These are phyloP conservation scores for Fusarium robinianum DNA, from an alignment of 2,329 filamentous ascomycete genomes.

Conservation along the genomic window DNA sequence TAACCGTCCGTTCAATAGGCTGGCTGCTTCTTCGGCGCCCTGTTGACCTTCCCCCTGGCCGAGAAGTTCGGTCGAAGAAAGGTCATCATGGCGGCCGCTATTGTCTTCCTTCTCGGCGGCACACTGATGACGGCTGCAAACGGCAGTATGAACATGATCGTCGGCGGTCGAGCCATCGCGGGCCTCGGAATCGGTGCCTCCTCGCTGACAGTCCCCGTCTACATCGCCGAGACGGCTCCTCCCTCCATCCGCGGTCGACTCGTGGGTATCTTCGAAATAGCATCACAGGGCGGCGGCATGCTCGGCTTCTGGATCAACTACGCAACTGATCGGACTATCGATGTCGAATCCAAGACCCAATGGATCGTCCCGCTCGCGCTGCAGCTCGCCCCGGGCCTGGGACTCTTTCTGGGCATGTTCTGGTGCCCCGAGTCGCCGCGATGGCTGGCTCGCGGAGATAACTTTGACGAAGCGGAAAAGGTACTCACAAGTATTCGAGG, in stretches of 20 bases:
- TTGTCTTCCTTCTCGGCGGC: conserved; percentile 47
- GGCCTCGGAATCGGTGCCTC: conserved; percentile 57
- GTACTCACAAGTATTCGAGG: conserved; percentile 43
- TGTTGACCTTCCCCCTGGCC: conserved; percentile 51
- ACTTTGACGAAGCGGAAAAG: conserved; percentile 53
- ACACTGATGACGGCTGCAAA: conserved; percentile 42
- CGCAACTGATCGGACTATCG: conserved; percentile 35
- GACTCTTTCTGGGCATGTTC: conserved; percentile 59
- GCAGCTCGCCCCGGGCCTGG: conserved; percentile 59
- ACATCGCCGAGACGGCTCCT: conserved; percentile 50
- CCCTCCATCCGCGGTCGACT: conserved; percentile 56
- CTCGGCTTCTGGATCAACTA: conserved; percentile 48
- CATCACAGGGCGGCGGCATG: conserved; percentile 40
- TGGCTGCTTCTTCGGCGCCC: conserved; percentile 48
- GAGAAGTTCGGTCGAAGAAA: conserved; percentile 53
- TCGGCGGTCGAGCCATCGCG: conserved; percentile 55
- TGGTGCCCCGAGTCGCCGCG: conserved; percentile 65
- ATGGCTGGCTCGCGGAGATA: conserved; percentile 61
- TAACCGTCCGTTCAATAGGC: conserved; percentile 41
- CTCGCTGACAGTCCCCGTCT: conserved; percentile 52
- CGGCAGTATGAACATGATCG: conserved; percentile 46
- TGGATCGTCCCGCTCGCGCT: conserved; percentile 63
- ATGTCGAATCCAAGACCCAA: conserved; percentile 39
- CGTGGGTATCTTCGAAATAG: conserved; percentile 55
- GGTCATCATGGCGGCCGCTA: conserved; percentile 50